Percentiles rank a stretch among this genome's conserved stretches.
phyloP scores from a whole-genome alignment of 2,329 filamentous ascomycete genomes.

The Ilyonectria mors-panacis region DNA sequence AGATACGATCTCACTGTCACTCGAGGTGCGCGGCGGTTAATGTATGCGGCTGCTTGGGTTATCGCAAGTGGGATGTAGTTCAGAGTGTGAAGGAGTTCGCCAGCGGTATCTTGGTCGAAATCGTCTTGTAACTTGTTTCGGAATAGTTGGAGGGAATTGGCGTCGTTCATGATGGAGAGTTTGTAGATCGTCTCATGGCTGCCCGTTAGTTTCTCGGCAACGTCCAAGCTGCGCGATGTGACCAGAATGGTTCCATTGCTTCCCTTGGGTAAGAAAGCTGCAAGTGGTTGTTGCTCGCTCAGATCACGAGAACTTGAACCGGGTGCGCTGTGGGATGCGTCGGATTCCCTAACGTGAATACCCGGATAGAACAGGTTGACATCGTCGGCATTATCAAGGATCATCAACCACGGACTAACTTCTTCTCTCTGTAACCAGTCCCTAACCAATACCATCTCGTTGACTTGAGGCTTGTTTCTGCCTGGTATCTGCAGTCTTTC shows the following conservation, averaged over 20 bases:
- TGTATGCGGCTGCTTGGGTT: slow-evolving; percentile 50
- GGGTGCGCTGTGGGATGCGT: not conserved
- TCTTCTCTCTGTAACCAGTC: slow-evolving; percentile 47
- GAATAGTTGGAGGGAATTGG: slow-evolving; percentile 33
- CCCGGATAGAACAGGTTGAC: slow-evolving; percentile 22
- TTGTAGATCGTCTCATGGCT: slow-evolving; percentile 21
- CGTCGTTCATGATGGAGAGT: slow-evolving; percentile 31
- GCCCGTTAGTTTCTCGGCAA: slow-evolving; percentile 31
- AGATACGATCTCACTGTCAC: slow-evolving; percentile 51
- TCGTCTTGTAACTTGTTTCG: slow-evolving; percentile 27
- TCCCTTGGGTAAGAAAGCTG: slow-evolving; percentile 34
- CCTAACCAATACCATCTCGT: slow-evolving; percentile 52
- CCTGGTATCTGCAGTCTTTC: slow-evolving; percentile 43
- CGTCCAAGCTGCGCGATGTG: slow-evolving; percentile 34
- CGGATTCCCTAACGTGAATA: not conserved
- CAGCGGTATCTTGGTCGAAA: slow-evolving; percentile 9
- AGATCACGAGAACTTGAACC: not conserved
- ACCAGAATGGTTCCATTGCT: slow-evolving; percentile 36
- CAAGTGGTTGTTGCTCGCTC: slow-evolving; percentile 10
- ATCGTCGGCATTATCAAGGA: slow-evolving; percentile 43
- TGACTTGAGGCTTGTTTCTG: slow-evolving; percentile 47
- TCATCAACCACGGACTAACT: slow-evolving; percentile 42
- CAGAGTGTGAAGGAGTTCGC: slow-evolving; percentile 37
- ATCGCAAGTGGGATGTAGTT: slow-evolving; percentile 52
- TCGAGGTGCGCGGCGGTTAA: slow-evolving; percentile 38